Evolutionary conservation across 2,329 filamentous ascomycete species (phyloP).

Genomic region (Cladorrhinum sp.): DNA sequence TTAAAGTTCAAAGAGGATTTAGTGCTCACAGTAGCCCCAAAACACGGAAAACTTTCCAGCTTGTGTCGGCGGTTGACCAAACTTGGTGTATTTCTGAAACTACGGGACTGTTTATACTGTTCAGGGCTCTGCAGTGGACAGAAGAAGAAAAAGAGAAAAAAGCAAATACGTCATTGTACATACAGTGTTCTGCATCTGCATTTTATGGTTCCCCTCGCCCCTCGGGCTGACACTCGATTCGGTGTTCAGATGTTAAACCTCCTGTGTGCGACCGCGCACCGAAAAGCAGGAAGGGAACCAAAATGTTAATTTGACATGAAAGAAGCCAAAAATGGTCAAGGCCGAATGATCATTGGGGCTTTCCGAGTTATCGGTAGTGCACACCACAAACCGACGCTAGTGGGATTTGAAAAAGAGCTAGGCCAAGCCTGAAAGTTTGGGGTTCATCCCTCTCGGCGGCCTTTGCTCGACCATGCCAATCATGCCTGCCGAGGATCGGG

Average conservation of each 20-base stretch:
- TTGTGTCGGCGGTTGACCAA: not conserved
- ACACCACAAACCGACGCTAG: conserved; percentile 18
- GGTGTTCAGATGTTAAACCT: not conserved
- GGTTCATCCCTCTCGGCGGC: not conserved
- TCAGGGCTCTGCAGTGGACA: not conserved
- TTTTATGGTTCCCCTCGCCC: not conserved
- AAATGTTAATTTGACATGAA: not conserved
- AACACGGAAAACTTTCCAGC: not conserved
- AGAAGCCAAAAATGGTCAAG: not conserved
- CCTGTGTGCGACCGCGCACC: too few species aligned
- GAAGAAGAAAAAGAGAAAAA: not conserved
- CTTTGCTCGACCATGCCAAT: not conserved
- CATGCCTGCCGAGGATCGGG: conserved; percentile 4
- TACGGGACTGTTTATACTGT: not conserved
- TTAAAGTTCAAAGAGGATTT: not conserved
- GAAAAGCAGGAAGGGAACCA: too few species aligned
- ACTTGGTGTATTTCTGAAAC: not conserved
- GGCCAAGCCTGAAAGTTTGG: conserved; percentile 1
- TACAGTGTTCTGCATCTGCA: conserved; percentile 7
- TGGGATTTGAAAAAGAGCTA: not conserved
- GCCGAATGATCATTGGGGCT: not conserved
- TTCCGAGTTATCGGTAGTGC: not conserved
- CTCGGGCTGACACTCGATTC: not conserved
- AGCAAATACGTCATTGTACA: conserved; percentile 14
- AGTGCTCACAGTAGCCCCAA: too few species aligned